Conservation (phyloP, 495 filamentous ascomycete species). For the Cercophora samala region DNA sequence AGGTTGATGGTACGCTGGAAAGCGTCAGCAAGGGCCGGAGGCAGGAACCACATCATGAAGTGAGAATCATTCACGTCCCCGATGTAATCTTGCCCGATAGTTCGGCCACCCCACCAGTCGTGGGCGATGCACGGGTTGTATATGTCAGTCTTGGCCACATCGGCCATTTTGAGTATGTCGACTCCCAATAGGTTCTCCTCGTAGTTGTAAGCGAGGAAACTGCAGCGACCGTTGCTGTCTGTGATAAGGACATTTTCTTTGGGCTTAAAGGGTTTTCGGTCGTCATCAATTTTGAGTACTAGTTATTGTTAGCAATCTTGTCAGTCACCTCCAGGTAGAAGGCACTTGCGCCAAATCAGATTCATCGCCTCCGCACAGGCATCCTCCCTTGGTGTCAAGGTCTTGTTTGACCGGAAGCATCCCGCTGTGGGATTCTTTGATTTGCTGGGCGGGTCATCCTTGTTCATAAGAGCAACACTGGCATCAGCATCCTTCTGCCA, state of each 20-base stretch:
- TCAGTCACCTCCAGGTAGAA: not conserved
- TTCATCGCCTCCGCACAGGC: not conserved
- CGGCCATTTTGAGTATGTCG: not conserved
- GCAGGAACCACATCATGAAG: not conserved
- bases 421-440: not conserved
- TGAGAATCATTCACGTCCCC: not conserved
- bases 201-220: not conserved
- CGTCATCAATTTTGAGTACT: not conserved
- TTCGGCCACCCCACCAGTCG: not conserved
- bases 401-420: not conserved
- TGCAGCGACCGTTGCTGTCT: not conserved
- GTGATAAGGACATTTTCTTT: not conserved
- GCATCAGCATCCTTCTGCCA: not conserved
- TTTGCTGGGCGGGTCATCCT: not conserved
- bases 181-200: not conserved
- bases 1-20: not conserved
- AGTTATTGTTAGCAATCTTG: not conserved
- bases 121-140: not conserved
- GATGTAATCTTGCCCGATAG: not conserved
- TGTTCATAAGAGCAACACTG: not conserved
- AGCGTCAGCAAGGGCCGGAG: not conserved
- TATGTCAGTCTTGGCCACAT: not conserved
- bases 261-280: not conserved
- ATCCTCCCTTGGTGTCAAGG: not conserved
- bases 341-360: not conserved